These are phyloP conservation scores for Penicillium sclerotigenum DNA, from an alignment of 2,329 filamentous ascomycete genomes.

Conservation along the genomic window DNA sequence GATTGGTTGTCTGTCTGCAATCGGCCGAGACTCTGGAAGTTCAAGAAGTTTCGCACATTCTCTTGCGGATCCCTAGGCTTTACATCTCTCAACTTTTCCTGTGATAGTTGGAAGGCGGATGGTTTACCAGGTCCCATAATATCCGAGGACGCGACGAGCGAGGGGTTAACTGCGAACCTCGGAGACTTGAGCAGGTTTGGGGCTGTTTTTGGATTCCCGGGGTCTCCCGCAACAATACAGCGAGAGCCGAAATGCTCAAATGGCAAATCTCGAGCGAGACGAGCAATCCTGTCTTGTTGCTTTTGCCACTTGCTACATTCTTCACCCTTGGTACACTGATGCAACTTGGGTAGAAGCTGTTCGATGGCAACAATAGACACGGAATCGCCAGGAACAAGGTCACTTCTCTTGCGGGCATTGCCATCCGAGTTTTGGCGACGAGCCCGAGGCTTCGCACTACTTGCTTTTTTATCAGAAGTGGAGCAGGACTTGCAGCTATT, in stretches of 20 bases:
- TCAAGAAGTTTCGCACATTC: constrained; percentile 86
- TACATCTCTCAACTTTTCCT: constrained; percentile 67
- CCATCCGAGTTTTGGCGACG: constrained; percentile 17
- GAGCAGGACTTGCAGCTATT: background rate
- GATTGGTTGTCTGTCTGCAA: constrained; percentile 47
- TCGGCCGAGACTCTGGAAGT: constrained; percentile 65
- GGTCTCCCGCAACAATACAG: constrained; percentile 75
- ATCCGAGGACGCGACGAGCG: constrained; percentile 87
- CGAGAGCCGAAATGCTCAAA: constrained; percentile 64
- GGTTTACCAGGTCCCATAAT: constrained; percentile 67
- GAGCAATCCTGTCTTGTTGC: constrained; percentile 72
- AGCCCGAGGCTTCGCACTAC: constrained; percentile 16
- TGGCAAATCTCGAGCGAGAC: constrained; percentile 73
- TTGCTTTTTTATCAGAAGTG: background rate
- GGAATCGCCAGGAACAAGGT: constrained; percentile 65
- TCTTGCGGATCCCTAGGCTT: constrained; percentile 79
- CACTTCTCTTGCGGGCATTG: background rate
- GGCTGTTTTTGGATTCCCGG: constrained; percentile 69
- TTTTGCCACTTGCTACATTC: constrained; percentile 78
- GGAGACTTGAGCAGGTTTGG: constrained; percentile 57
- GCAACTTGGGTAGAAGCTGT: constrained; percentile 78
- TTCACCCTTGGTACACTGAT: constrained; percentile 81
- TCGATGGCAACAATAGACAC: constrained; percentile 91
- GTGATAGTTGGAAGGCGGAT: constrained; percentile 66
- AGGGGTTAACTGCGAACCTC: constrained; percentile 72